Percentiles rank a stretch among this genome's conserved stretches.
These are phyloP conservation scores for Curvularia eragrostidis DNA, from an alignment of 2,329 filamentous ascomycete genomes.

Conservation along the genomic window DNA sequence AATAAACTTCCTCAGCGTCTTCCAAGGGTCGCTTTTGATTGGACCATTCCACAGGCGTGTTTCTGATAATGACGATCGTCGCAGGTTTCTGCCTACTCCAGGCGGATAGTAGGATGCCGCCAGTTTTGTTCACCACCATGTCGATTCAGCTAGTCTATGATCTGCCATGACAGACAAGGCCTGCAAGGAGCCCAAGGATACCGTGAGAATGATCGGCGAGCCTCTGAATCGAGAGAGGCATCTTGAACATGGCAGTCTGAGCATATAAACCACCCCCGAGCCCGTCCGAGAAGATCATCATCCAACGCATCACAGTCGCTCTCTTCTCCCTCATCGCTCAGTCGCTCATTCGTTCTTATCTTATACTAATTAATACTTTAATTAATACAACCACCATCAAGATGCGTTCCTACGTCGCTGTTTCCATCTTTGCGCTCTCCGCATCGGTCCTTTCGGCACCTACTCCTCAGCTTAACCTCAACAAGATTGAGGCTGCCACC, in stretches of 20 bases:
- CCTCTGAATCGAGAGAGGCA: constrained; percentile 1
- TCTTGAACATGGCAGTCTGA: not conserved
- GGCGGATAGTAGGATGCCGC: not conserved
- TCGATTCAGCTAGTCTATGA: not conserved
- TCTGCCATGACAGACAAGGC: not conserved
- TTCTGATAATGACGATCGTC: constrained; percentile 9
- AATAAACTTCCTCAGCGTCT: constrained; percentile 3
- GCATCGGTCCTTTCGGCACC: constrained; percentile 28
- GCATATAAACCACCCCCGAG: constrained; percentile 10
- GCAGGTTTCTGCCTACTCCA: not conserved
- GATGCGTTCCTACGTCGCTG: constrained; percentile 23
- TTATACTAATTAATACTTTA: constrained; percentile 2
- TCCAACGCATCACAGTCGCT: constrained; percentile 13
- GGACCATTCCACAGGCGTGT: not conserved
- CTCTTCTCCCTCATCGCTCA: constrained; percentile 2
- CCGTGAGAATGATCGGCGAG: constrained; percentile 7
- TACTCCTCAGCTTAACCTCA: constrained; percentile 15
- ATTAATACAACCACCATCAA: constrained; percentile 6
- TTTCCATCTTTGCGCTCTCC: constrained; percentile 24
- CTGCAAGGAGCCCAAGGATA: not conserved
- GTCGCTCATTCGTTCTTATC: constrained; percentile 5
- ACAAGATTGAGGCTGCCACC: constrained; percentile 12
- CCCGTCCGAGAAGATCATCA: not conserved
- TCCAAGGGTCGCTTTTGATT: not conserved
- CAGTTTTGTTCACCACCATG: not conserved